These are phyloP conservation scores for Rhodotorula sp. DNA, from an alignment of 1,284 basidiomycete species.

Conservation along the genomic window DNA sequence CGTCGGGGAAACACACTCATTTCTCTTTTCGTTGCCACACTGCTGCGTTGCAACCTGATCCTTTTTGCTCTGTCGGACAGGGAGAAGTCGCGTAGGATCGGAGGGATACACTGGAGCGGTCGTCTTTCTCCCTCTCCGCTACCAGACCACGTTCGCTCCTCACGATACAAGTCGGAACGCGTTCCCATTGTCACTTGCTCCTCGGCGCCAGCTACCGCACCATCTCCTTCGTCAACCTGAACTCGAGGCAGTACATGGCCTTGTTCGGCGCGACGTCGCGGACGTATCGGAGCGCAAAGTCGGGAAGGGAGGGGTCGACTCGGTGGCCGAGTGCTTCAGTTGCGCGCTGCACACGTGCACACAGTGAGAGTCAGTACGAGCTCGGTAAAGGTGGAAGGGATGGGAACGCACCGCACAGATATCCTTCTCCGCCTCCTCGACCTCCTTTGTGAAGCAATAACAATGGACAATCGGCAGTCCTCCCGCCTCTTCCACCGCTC, in stretches of 20 bases:
- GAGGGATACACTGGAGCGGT: no score
- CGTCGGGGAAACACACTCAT: constrained; percentile 8
- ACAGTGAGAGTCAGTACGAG: not conserved
- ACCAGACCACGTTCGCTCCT: no score
- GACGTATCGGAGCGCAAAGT: constrained; percentile 67
- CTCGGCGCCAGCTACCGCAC: constrained; percentile 42
- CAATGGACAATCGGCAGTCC: constrained; percentile 85
- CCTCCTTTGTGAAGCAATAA: constrained; percentile 90
- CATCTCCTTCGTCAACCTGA: constrained; percentile 67
- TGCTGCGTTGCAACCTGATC: no score
- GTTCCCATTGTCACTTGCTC: no score
- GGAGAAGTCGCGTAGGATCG: no score
- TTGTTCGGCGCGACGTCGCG: constrained; percentile 94
- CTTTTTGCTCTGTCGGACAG: no score
- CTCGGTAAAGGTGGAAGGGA: not conserved
- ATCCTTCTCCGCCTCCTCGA: constrained; percentile 72
- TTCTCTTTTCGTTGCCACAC: not conserved
- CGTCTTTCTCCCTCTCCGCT: no score
- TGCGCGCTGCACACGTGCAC: constrained; percentile 61
- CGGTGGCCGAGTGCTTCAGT: constrained; percentile 63
- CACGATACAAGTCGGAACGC: no score
- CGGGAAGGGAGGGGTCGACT: constrained; percentile 58
- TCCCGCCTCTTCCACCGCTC: constrained; percentile 42
- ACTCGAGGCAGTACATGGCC: constrained; percentile 97
- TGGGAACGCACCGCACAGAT: constrained; percentile 67